phyloP scores from a whole-genome alignment of 345 rosid genomes.

The Sonneratia alba region DNA sequence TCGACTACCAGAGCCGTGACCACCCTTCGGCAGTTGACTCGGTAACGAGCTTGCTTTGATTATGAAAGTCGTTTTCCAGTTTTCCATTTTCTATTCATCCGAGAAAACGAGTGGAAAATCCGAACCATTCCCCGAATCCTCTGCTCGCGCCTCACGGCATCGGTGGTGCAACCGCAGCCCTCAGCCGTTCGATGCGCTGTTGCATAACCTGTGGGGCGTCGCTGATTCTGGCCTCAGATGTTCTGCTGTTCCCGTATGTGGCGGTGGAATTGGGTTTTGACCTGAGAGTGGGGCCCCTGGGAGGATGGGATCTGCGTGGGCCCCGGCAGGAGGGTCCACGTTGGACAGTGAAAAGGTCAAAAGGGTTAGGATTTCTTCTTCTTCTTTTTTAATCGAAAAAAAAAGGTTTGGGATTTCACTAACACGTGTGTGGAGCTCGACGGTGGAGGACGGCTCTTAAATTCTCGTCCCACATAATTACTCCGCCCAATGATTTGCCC shows the following conservation, averaged over 20 bases:
- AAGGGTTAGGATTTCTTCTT: constrained; percentile 4
- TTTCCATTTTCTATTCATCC: not conserved
- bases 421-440: constrained; percentile 32
- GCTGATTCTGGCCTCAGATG: not conserved
- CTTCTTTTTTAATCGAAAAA: too few relatives aligned
- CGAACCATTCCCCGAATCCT: not conserved
- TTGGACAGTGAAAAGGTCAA: constrained; percentile 19
- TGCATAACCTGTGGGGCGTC: not conserved
- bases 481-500: not conserved
- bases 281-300: not conserved
- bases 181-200: not conserved
- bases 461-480: constrained; percentile 3
- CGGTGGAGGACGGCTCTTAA: constrained; percentile 5
- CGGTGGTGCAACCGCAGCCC: not conserved
- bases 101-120: not conserved
- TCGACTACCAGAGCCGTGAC: constrained; percentile 46
- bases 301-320: not conserved
- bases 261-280: not conserved
- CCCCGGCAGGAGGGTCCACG: constrained; percentile 7
- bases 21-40: constrained; percentile 34
- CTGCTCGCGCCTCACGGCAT: not conserved
- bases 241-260: not conserved
- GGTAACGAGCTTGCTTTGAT: constrained; percentile 8
- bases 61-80: not conserved
- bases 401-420: not conserved